phyloP scores from a whole-genome alignment of 495 filamentous ascomycete species.

The Rhizodiscina lignyota region DNA sequence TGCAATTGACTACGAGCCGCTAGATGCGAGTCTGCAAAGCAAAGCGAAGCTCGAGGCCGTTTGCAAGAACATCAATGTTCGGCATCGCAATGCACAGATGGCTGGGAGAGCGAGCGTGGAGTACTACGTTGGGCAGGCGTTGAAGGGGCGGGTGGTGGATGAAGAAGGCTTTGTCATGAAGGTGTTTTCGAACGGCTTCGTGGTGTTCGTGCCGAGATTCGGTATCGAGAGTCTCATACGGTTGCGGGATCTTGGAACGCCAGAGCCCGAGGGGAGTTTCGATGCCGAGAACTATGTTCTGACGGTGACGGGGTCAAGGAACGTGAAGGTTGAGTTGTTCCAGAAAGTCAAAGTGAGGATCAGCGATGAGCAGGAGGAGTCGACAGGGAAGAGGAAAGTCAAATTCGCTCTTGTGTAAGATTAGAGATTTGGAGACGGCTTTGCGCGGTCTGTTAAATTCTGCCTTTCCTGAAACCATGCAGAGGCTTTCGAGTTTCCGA shows the following conservation, averaged over 20 bases:
- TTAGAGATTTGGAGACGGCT: no score
- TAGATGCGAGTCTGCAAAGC: conserved; percentile 58
- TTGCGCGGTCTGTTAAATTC: no score
- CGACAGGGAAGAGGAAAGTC: conserved; percentile 80
- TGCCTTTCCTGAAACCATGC: no score
- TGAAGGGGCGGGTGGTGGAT: conserved; percentile 65
- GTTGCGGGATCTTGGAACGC: conserved; percentile 60
- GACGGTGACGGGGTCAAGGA: conserved; percentile 35
- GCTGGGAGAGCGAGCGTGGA: conserved; percentile 85
- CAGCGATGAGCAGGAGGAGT: conserved; percentile 81
- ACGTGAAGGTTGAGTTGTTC: conserved; percentile 62
- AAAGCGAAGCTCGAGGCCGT: conserved; percentile 75
- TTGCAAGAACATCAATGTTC: conserved; percentile 94
- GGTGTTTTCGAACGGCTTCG: conserved; percentile 91
- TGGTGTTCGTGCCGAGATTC: conserved; percentile 88
- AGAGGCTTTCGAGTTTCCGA: no score
- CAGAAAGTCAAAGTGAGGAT: conserved; percentile 76
- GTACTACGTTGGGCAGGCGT: conserved; percentile 92
- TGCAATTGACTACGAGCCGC: conserved; percentile 78
- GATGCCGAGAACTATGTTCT: conserved; percentile 74
- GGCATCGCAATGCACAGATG: conserved; percentile 91
- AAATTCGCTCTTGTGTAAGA: conserved; percentile 46
- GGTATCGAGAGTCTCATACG: conserved; percentile 87
- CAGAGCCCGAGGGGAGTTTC: conserved; percentile 56
- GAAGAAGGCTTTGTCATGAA: conserved; percentile 94